A percentile compares a stretch with the other conserved stretches of the same genome.
Evolutionary conservation across 2,329 filamentous ascomycete species (phyloP).

Genomic region (Pseudocercospora eumusae): DNA sequence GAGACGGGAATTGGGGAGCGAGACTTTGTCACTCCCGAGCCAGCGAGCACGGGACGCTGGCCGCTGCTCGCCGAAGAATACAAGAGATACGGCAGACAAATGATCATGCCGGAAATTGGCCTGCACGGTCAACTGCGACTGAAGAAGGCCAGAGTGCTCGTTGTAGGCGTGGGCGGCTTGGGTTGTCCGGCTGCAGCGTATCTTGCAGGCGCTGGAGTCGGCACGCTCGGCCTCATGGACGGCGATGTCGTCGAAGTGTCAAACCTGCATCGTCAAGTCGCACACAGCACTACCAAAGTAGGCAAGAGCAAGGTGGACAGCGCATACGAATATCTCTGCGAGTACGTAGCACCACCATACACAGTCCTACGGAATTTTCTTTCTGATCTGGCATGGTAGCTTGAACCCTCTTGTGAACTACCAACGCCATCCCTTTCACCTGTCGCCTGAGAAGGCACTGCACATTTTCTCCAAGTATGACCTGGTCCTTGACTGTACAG

Average conservation of each 20-base stretch:
- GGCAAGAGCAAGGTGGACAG: constrained; percentile 81
- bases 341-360: constrained; percentile 42
- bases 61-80: constrained; percentile 74
- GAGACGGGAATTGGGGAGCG: constrained; percentile 22
- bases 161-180: constrained; percentile 85
- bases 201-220: constrained; percentile 83
- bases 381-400: constrained; percentile 25
- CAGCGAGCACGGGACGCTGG: constrained; percentile 52
- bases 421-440: constrained; percentile 61
- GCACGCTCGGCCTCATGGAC: constrained; percentile 80
- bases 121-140: constrained; percentile 76
- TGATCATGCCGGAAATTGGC: constrained; percentile 82
- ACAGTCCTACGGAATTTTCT: background rate
- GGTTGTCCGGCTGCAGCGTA: constrained; percentile 94
- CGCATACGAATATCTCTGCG: constrained; percentile 48
- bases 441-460: constrained; percentile 69
- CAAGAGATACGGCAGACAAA: constrained; percentile 81
- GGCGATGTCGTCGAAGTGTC: constrained; percentile 84
- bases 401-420: constrained; percentile 73
- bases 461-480: constrained; percentile 71
- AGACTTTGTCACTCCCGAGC: constrained; percentile 24
- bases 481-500: constrained; percentile 89
- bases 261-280: constrained; percentile 89
- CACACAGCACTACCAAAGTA: constrained; percentile 70
- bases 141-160: constrained; percentile 68